phyloP scores from a whole-genome alignment of 2,329 filamentous ascomycete genomes.

The Dothideomycetidae sp. region DNA sequence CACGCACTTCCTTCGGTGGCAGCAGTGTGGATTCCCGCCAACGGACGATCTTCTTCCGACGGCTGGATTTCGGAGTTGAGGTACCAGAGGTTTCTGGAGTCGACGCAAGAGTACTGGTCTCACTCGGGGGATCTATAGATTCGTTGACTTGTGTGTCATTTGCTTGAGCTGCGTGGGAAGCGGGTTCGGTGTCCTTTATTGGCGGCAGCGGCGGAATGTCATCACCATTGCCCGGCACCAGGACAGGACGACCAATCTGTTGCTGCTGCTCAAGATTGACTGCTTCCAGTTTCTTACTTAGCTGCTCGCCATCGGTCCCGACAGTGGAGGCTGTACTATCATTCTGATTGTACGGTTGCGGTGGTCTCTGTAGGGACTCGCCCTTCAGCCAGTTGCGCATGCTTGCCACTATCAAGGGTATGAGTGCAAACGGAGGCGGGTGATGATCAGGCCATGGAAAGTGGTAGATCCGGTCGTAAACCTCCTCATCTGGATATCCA shows the following conservation, averaged over 20 bases:
- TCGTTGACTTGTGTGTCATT: neutral
- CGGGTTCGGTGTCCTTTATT: neutral
- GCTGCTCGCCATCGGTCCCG: neutral
- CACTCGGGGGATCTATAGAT: neutral
- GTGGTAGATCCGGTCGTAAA: conserved; percentile 73
- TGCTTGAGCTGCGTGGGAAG: neutral
- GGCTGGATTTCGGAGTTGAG: conserved; percentile 1
- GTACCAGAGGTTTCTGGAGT: conserved; percentile 1
- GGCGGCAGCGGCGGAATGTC: neutral
- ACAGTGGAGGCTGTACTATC: neutral
- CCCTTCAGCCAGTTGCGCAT: conserved; percentile 74
- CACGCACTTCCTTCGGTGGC: conserved; percentile 5
- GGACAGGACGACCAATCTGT: no score
- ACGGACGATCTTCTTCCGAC: conserved; percentile 6
- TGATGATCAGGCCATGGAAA: conserved; percentile 97
- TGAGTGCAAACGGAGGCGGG: conserved; percentile 77
- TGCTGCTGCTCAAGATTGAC: conserved; percentile 1
- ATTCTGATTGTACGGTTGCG: neutral
- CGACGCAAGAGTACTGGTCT: neutral
- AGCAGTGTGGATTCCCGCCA: conserved; percentile 6
- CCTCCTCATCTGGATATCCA: conserved; percentile 81
- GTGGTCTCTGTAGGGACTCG: neutral
- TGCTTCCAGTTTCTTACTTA: conserved; percentile 1
- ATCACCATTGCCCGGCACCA: no score
- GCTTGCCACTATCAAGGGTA: conserved; percentile 77